Base-by-base conservation (phyloP, 1,139 yeast genomes). In the Candida sp. region DNA sequence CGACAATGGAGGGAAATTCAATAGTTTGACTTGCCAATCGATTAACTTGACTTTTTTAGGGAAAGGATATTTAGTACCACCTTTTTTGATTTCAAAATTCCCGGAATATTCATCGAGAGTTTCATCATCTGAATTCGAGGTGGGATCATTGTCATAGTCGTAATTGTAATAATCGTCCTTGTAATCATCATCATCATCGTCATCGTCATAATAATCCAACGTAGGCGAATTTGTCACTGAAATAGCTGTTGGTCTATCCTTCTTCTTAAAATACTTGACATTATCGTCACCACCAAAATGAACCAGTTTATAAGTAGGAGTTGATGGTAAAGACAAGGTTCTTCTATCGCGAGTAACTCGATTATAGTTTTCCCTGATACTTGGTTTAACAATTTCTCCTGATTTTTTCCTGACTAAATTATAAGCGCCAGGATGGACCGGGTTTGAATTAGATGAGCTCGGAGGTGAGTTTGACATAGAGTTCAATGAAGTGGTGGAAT, bases 301-400 rank as follows among this genome's bases (percentile, higher is more conserved):
- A 22, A 88, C 96, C 51, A 75, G 82, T 51, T 88, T 88, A 49
- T 75, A 73, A 19, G 86, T 79, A 1, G 87, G 87, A 4, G 95
- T 84, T 0, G 85, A 69, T 3, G 96, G 96, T 68, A 87, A 74
- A 9, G 90, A 82, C 51, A 75, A 73, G 30, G 75, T 58, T 44
- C 87, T 66, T 21, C 62, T 61, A 36, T 66, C 65, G 36, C 79
- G 64, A 36, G 54, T 55, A 66, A 65, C 46, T 68, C 77, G 44
- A 1, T 52, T 40, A 7, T 49, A 22, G 21, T 56, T 63, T 19
- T 30, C 54, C 57, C 84, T 86, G 43, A 88, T 70, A 22, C 88
- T 82, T 4, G 91, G 80, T 57, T 87, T 86, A 40, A 88, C 86
- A 35, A 86, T 68, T 58, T 88, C 96, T 22, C 95, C 95, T 4